Base-by-base conservation (phyloP, 371 early-diverging fungal genomes). In the Capniomyces stellatus region DNA sequence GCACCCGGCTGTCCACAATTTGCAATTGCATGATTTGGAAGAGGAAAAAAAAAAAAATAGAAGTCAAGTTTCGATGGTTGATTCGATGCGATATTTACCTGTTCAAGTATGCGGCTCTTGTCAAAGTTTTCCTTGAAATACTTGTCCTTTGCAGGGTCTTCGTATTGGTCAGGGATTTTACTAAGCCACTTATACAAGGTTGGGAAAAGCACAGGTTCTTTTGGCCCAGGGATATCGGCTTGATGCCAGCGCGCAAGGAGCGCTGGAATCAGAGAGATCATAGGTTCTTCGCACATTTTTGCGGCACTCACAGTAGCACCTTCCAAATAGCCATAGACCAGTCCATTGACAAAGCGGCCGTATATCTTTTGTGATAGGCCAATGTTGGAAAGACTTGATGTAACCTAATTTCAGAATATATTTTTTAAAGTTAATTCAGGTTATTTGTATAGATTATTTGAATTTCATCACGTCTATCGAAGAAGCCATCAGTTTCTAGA, bases 301-400 rank as follows among this genome's bases (percentile, higher is more conserved):
- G 74, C 67, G 8, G 78, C 75, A 51, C 71, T 65, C 21, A 80
- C 73, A 13, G 81, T 79, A 15, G 67, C 65, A 1, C 95, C 95
- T 13, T 80, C 75, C 31, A 88, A 76, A 56, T 73, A 94, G 1
- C 95, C 95, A 66, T 92, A 92, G 28, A 89, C 81, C 23, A 94
- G 61, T 1, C 93, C 93, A 64, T 92, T 92, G 43, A 66, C 63
- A 63, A 92, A 91, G 27, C 83, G 74, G 29, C 83, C 92, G 63
- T 89, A 83, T 1, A 92, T 61, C n/a, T 84, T 79, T 29, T 91
- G 89, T 40, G 78, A 74, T 59, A 91, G 68, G 30, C 76, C 77
- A 49, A 75, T 73, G 40, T 74, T 61, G 21, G 87, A 75, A 28
- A 94, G 71, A 0, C 78, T 72, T 44, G 82, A 67, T 67, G 92